Evolutionary conservation across 495 filamentous ascomycete genomes (phyloP).

Genomic region (Trichoderma asperelloides): DNA sequence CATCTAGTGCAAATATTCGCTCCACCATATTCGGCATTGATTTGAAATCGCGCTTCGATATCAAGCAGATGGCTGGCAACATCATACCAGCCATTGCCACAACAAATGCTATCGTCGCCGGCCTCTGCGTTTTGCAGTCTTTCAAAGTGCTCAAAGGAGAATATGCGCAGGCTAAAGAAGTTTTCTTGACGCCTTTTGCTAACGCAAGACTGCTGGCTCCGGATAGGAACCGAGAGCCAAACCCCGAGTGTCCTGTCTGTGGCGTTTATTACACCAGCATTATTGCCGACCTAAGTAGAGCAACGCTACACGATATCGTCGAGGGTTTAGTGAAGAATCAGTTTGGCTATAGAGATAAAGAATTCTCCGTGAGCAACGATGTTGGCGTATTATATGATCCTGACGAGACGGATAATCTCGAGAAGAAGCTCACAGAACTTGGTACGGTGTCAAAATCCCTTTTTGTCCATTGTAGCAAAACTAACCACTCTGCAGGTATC

Average conservation of each 20-base stretch:
- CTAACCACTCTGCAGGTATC: constrained; percentile 30
- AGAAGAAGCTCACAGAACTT: constrained; percentile 69
- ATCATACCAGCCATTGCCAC: constrained; percentile 99
- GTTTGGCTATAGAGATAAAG: constrained; percentile 71
- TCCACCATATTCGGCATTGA: constrained; percentile 82
- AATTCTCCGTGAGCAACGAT: constrained; percentile 67
- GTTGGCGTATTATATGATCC: constrained; percentile 74
- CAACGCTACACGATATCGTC: constrained; percentile 76
- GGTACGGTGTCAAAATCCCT: constrained; percentile 36
- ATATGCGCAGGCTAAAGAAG: constrained; percentile 49
- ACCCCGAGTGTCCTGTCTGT: constrained; percentile 74
- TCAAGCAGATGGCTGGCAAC: constrained; percentile 98
- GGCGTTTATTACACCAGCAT: constrained; percentile 59
- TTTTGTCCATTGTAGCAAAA: constrained; percentile 10
- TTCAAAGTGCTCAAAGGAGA: constrained; percentile 83
- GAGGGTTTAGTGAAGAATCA: constrained; percentile 57
- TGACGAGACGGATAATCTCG: constrained; percentile 78
- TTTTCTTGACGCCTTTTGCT: constrained; percentile 75
- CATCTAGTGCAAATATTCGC: constrained; percentile 79
- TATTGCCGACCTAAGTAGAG: constrained; percentile 58
- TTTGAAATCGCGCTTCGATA: constrained; percentile 83
- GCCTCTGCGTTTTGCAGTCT: constrained; percentile 84
- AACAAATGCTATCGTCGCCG: constrained; percentile 92
- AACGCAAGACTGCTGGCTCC: constrained; percentile 64
- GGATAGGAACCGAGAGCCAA: constrained; percentile 64